Evolutionary conservation across 768 basidiomycete genomes (phyloP), one percentile per base, ranked within the genome.

Genomic region (Mycena olivaceomarginata): DNA sequence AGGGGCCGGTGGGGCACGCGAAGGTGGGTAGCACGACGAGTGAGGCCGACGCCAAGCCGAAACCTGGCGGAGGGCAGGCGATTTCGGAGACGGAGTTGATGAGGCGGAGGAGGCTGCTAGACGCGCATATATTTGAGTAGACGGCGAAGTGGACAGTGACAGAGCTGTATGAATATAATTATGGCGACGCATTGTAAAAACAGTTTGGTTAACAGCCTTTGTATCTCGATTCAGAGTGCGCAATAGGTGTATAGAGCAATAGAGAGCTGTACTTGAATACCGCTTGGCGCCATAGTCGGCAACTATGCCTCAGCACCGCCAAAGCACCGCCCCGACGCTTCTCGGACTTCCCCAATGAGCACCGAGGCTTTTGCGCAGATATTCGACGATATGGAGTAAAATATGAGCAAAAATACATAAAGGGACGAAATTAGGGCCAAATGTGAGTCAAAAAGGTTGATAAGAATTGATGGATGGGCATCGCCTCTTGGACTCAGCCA

Each of bases 21-120:
- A 39, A 56, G 31, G 71, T 53, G 48, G 67, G 31, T 4, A 57
- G 56, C 22, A 25, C 25, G 53, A 25, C 25, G 53, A 75, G 72
- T 25, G 74, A 80, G 72, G 48, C 71, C 80, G 65, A 80, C 66
- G 39, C 77, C 77, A 85, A 84, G 85, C 78, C 84, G 45, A 84
- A 91, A 80, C 79, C 89, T 85, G 51, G 41, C 18, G 85, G 90
- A 16, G 93, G 94, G 20, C 92, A 93, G 77, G 93, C 92, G 56
- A 96, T 95, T 72, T 90, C 91, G n/a, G 95, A 96, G 84, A 90
- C 88, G 22, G 95, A 96, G 84, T 84, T 97, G 83, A 94, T 97
- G 89, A 87, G 93, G 80, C 89, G 97, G 80, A 91, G 95, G 68
- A 91, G 96, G 81, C 83, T 97, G 83, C 87, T 97, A 69, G 94